Evolutionary conservation across 371 early-diverging fungal genomes (phyloP), one percentile per base, ranked within the genome.

Genomic region (Quaeritorhiza haematococci): DNA sequence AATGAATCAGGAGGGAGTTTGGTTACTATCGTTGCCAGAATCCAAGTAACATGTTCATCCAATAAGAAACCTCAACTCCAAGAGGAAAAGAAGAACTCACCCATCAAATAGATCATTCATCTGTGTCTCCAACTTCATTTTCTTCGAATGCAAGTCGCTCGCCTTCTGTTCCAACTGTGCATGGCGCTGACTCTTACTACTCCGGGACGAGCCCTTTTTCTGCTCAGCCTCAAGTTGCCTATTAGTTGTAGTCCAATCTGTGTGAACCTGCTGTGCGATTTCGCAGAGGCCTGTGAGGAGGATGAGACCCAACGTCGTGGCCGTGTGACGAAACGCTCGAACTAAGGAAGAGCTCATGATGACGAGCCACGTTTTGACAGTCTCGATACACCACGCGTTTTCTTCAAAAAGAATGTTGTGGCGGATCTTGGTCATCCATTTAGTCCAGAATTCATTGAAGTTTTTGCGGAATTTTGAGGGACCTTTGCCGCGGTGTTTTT

Each of bases 251-350:
- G 75, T 64, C 62, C 83, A 72, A 41, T 87, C 87, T 3, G 66
- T 71, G 41, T 75, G 66, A 0, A 78, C 63, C 19, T 85, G 77
- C 13, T 47, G 53, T 1, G 85, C 82, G 32, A 84, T 61, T 10
- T 77, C 75, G 45, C 85, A 85, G 28, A 93, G 72, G 17, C 79
- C 73, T 3, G 82, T 74, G 53, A 79, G 66, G 10, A 89, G 53
- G 13, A 73, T 71, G 26, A 92, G 80, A 8, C 86, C 79, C 2
- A 84, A 69, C 2, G 83, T 62, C 0, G 94, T 88, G 3, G 94
- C 83, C 1, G 90, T 91, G 61, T 95, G 94, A 10, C 96, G 83
- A 69, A 96, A 90, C 10, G 94, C 91, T 19, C 94, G 83, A 66
- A 88, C 91, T 0, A 81, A 55, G 0, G 91, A 88, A 10, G 72